Evolutionary conservation across 2,329 filamentous ascomycete species (phyloP).

Genomic region (Sporothrix phasma): DNA sequence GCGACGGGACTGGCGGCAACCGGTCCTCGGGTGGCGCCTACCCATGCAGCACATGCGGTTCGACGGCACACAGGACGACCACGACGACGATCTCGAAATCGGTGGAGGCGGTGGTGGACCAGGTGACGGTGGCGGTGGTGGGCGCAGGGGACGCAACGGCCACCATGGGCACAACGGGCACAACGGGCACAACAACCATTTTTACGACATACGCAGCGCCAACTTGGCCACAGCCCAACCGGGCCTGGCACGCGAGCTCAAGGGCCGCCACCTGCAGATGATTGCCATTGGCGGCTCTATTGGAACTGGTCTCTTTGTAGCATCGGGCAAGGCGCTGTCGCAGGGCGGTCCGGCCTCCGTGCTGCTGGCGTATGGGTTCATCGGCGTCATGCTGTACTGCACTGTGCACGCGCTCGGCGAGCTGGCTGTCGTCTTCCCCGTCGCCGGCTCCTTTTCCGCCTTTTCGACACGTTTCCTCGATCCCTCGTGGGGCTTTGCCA

Average conservation of each 20-base stretch:
- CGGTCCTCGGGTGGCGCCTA: neutral
- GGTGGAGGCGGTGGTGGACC: neutral
- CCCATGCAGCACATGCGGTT: constrained; percentile 12
- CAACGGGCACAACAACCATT: constrained; percentile 28
- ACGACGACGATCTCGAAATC: neutral
- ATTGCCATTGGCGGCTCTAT: constrained; percentile 94
- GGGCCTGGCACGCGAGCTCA: constrained; percentile 65
- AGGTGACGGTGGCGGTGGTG: neutral
- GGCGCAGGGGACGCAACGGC: neutral
- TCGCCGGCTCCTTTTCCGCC: constrained; percentile 83
- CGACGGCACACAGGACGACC: neutral
- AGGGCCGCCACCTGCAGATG: constrained; percentile 87
- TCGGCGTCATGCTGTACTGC: constrained; percentile 82
- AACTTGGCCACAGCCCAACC: constrained; percentile 67
- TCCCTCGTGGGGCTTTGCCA: constrained; percentile 88
- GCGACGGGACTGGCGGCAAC: neutral
- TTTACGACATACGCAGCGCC: constrained; percentile 46
- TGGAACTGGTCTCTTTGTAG: constrained; percentile 81
- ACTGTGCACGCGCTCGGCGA: constrained; percentile 89
- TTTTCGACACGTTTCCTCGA: constrained; percentile 90
- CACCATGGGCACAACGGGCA: neutral
- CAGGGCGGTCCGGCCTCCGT: constrained; percentile 69
- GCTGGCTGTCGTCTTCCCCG: constrained; percentile 80
- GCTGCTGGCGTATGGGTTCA: constrained; percentile 65
- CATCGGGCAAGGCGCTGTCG: constrained; percentile 61